Evolutionary conservation across 2,329 filamentous ascomycete genomes (phyloP).

Genomic region (Clathrospora elynae): DNA sequence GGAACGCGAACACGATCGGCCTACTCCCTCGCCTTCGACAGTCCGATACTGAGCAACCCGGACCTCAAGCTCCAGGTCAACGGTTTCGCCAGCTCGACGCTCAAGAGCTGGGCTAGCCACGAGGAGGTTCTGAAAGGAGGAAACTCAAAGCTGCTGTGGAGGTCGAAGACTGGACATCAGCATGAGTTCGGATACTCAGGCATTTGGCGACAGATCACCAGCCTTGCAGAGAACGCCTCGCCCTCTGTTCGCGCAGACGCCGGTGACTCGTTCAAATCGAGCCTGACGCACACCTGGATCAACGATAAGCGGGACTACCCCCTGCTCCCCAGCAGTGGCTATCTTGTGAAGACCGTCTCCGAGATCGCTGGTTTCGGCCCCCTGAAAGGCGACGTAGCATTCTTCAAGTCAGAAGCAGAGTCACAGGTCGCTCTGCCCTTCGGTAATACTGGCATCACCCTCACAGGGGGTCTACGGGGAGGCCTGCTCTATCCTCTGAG

Average conservation of each 20-base stretch:
- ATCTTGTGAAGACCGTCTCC: constrained; percentile 74
- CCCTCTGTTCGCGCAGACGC: constrained; percentile 82
- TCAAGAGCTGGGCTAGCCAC: constrained; percentile 92
- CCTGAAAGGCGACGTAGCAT: constrained; percentile 86
- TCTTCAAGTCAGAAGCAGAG: constrained; percentile 90
- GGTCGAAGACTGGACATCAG: constrained; percentile 65
- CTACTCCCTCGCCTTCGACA: constrained; percentile 84
- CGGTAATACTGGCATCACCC: constrained; percentile 75
- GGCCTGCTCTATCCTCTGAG: constrained; percentile 84
- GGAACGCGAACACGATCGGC: constrained; percentile 90
- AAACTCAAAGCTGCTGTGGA: constrained; percentile 76
- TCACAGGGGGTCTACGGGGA: constrained; percentile 80
- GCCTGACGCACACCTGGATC: constrained; percentile 78
- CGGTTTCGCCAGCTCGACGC: constrained; percentile 78
- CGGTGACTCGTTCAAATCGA: constrained; percentile 89
- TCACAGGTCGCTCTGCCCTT: constrained; percentile 76
- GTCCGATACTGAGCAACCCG: constrained; percentile 82
- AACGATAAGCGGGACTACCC: constrained; percentile 83
- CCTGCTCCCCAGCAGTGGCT: constrained; percentile 80
- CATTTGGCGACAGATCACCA: constrained; percentile 87
- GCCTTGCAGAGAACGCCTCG: constrained; percentile 74
- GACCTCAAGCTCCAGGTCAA: constrained; percentile 80
- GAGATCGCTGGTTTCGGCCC: constrained; percentile 89
- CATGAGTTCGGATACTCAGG: constrained; percentile 82
- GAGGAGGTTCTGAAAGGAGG: constrained; percentile 85